phyloP scores from a whole-genome alignment of 2,329 filamentous ascomycete species.

The Cordyceps cateniannulata region DNA sequence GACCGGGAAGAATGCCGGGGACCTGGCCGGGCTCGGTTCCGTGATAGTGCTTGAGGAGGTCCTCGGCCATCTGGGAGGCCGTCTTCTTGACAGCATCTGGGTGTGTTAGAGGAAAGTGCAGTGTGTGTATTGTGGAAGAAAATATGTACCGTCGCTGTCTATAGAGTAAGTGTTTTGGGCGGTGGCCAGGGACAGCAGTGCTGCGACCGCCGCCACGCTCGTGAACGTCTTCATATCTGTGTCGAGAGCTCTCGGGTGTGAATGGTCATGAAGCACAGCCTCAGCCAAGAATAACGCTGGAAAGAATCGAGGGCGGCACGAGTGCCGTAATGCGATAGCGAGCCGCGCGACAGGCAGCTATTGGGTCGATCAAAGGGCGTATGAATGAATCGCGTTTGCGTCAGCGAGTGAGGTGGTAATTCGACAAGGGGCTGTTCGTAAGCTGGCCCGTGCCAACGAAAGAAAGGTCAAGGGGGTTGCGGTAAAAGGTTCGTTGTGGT shows the following conservation, averaged over 20 bases:
- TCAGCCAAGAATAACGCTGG: neutral
- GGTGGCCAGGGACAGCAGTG: conserved; percentile 19
- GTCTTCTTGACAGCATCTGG: conserved; percentile 33
- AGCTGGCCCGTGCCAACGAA: neutral
- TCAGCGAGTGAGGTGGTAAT: neutral
- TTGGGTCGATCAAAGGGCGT: neutral
- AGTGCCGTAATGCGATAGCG: neutral
- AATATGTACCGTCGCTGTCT: conserved; percentile 14
- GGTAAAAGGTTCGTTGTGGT: neutral
- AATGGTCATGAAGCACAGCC: neutral
- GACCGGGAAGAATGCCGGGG: conserved; percentile 42
- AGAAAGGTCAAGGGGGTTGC: neutral
- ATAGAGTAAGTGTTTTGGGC: conserved; percentile 4
- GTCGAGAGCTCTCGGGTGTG: neutral
- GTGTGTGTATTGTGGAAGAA: neutral
- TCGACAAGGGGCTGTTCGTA: neutral
- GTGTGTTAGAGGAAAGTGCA: neutral
- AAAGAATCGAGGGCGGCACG: neutral
- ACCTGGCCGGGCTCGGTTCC: conserved; percentile 38
- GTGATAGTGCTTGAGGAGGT: conserved; percentile 40
- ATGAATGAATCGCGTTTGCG: neutral
- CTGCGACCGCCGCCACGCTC: conserved; percentile 15
- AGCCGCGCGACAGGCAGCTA: neutral
- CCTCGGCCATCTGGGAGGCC: conserved; percentile 34
- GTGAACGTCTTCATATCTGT: conserved; percentile 19